Conservation (phyloP, 78 protist species). For the Corallochytrium limacisporum region DNA sequence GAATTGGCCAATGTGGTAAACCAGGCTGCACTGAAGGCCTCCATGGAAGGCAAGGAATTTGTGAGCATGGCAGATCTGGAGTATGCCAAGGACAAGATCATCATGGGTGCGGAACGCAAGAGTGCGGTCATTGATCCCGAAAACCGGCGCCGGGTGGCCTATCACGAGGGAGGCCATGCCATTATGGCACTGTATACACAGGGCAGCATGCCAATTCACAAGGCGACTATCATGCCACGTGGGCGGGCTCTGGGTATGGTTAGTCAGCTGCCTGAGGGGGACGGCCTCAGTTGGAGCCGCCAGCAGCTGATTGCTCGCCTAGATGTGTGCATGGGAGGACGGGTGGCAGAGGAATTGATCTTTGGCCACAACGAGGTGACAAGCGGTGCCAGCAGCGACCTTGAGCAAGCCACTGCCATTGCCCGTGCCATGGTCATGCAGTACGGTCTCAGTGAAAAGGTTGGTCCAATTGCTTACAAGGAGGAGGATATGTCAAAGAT, state of each 20-base stretch:
- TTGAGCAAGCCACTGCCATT: conserved; percentile 29
- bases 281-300: conserved; percentile 17
- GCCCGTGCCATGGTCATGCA: conserved; percentile 54
- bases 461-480: neutral
- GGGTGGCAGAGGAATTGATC: conserved; percentile 78
- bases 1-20: conserved; percentile 75
- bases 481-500: conserved; percentile 16
- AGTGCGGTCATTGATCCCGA: conserved; percentile 24
- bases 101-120: conserved; percentile 72
- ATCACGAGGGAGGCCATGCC: conserved; percentile 94
- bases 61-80: conserved; percentile 49
- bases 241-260: conserved; percentile 66
- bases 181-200: conserved; percentile 59
- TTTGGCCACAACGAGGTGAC: conserved; percentile 61
- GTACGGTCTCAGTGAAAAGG: conserved; percentile 48
- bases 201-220: conserved; percentile 69
- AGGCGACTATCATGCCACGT: conserved; percentile 84
- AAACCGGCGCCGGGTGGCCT: conserved; percentile 50
- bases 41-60: conserved; percentile 8
- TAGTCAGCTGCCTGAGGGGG: conserved; percentile 42
- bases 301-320: conserved; percentile 50
- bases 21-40: conserved; percentile 70
- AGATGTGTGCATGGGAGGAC: conserved; percentile 77
- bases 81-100: conserved; percentile 67
- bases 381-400: conserved; percentile 28